Base-by-base conservation (phyloP, 768 basidiomycete species). In the Xerocomellus intermedius region DNA sequence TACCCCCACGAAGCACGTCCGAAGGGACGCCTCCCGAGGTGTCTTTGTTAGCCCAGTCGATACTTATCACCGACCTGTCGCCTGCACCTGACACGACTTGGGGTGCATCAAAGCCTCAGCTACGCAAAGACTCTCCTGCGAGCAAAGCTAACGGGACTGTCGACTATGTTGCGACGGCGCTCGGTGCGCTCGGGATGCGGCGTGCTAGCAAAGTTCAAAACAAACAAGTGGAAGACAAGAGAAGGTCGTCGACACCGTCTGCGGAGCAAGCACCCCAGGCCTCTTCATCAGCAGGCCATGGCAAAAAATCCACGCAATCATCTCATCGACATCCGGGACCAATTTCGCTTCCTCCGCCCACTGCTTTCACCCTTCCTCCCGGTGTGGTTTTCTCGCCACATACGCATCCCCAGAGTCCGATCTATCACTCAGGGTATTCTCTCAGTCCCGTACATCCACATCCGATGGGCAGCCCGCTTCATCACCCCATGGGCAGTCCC, bases 331-430 rank as follows among this genome's bases (percentile, higher is more conserved):
- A 86, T 59, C 89, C 89, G 1, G 87, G 87, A 1, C 83, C 82
- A 2, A 90, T 91, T 48, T 70, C 83, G 2, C 78, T 86, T 30
- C 90, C 84, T 30, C 88, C 84, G 1, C 84, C 79, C 1, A 79
- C 76, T 22, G 66, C 73, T 16, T 77, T 78, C 30, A 70, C 75
- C 4, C 77, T 80, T 55, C 70, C 79, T 0, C 71, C 72, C 5
- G 64, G 69, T 8, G 65, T 64, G 12, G 63, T 69, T 16, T 65
- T 73, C 35, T 71, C 77, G 10, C 65, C 69, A 24, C 66, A 73
- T 56, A 64, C 58, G 5, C 71, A 73, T 22, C 70, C 74, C 3
- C 65, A 73, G 28, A 77, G 75, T 19, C 77, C 78, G 16, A 51
- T 74, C 5, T 73, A 75, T 59, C 74, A 77, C 46, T 72, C 74